Evolutionary conservation across 768 basidiomycete genomes (phyloP).

Genomic region (Boletales sp.): DNA sequence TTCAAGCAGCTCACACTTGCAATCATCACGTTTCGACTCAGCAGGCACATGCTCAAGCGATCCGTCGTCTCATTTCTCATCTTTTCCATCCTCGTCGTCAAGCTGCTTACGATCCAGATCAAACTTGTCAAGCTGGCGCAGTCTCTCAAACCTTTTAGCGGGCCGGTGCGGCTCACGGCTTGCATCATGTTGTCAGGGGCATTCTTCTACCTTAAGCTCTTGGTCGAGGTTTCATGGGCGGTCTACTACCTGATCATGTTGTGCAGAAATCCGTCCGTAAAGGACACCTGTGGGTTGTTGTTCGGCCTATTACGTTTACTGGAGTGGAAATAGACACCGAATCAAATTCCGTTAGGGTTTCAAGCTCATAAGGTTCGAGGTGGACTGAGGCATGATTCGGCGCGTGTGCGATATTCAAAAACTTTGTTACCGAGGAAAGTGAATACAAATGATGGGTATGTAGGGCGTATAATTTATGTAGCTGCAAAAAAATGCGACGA

Average conservation of each 20-base stretch:
- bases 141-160: constrained; percentile 22
- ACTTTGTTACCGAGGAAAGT: too few relatives aligned
- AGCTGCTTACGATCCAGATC: constrained; percentile 26
- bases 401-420: too few relatives aligned
- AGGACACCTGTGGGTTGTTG: constrained; percentile 19
- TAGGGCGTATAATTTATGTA: too few relatives aligned
- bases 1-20: constrained; percentile 23
- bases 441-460: too few relatives aligned
- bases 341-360: not conserved
- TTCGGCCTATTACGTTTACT: constrained; percentile 25
- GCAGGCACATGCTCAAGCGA: constrained; percentile 27
- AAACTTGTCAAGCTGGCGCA: constrained; percentile 28
- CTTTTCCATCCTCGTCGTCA: constrained; percentile 29
- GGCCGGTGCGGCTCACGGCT: constrained; percentile 22
- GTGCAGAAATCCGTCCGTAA: constrained; percentile 26
- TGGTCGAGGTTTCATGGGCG: constrained; percentile 26
- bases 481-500: too few relatives aligned
- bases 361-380: too few relatives aligned
- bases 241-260: constrained; percentile 25
- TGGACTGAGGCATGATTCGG: too few relatives aligned
- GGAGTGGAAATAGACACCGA: constrained; percentile 26
- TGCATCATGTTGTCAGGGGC: constrained; percentile 22
- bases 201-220: constrained; percentile 27
- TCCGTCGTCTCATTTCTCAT: constrained; percentile 28
- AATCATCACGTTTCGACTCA: constrained; percentile 26